Base-by-base conservation (phyloP, 345 rosid genomes). In the Brassica cretica region DNA sequence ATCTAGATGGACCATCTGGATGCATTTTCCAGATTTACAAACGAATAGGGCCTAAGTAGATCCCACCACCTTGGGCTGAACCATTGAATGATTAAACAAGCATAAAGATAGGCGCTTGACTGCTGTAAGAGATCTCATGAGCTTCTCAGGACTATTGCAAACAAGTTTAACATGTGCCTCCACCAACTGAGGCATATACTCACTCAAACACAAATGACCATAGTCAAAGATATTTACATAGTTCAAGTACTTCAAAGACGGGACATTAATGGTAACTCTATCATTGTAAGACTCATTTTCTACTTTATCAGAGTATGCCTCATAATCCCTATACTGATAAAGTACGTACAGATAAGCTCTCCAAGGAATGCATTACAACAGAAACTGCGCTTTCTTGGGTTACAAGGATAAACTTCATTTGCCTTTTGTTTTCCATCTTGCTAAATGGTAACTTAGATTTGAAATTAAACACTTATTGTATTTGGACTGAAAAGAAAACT, bases 91-190 rank as follows among this genome's bases (percentile, higher is more conserved):
- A 55, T 6, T 55, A 32, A 44, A 11, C 30, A 55, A 35, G 51
- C 71, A 74, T 56, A 66, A 35, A 14, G 65, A 74, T 53, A 66
- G 65, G 14, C 53, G 16, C 27, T 74, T 66, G 65, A 55, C 71
- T 74, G 78, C 66, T 32, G 71, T 24, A 56, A 66, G 15, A 56
- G 56, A 74, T 74, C 56, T 10, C 71, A 65, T 33, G 35, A 74
- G 71, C 39, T 1, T 35, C 71, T 32, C 25, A 7, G 71, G 35
- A 15, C 5, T 30, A 11, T 65, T 3, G 12, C 15, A 14, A 66
- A 51, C 18, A 33, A 66, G 8, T 2, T 64, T 53, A 4, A 74
- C 71, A 53, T 65, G 66, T 10, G 71, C 65, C 65, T 65, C 56
- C 10, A 7, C 55, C 71, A 74, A 2, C 71, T 64, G 66, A 21